Base-by-base conservation (phyloP, 2,329 filamentous ascomycete species). In the Botrytis sinoallii region DNA sequence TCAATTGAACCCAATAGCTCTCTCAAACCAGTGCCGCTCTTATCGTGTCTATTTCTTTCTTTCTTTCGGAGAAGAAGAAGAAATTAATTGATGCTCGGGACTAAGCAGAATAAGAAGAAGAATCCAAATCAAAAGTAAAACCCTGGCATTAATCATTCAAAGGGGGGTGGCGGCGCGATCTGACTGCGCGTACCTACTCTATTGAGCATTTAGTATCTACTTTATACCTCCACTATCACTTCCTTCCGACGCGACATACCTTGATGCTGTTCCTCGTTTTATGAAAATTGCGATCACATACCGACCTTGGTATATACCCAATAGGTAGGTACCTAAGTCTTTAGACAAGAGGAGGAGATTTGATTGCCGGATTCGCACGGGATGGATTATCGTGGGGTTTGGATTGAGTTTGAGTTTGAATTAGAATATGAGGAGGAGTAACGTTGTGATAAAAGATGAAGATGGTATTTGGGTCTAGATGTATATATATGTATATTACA, bases 141-240 rank as follows among this genome's bases (percentile, higher is more conserved):
- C 57, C 57, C 29, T 20, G 20, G 29, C 8, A 60, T 18, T 29
- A 3, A 60, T 38, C 32, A 61, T 29, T 16, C 52, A 60, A 22
- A 60, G 57, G 57, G 57, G 57, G 57, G 57, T 60, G 57, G 57
- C 57, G 57, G 52, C 52, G 52, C 52, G 52, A 57, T 57, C 52
- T 57, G 7, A 57, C 52, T 57, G 52, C 52, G 48, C 48, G 48
- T 52, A 52, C 48, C 25, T 52, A 10, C 46, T 48, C 20, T n/a
- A 52, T 52, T 25, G 25, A 52, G 48, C 20, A 52, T 52, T 20
- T 52, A 52, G 48, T 16, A 55, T 55, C n/a, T 16, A 55, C 52
- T 29, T 25, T 55, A 29, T 29, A 29, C 52, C 52, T 55, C 52
- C 52, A 55, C n/a, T 55, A 55, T 18, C 52, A 57, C 52, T 29